Conservation (phyloP, 2,329 filamentous ascomycete species). For the Blastomyces silverae region DNA sequence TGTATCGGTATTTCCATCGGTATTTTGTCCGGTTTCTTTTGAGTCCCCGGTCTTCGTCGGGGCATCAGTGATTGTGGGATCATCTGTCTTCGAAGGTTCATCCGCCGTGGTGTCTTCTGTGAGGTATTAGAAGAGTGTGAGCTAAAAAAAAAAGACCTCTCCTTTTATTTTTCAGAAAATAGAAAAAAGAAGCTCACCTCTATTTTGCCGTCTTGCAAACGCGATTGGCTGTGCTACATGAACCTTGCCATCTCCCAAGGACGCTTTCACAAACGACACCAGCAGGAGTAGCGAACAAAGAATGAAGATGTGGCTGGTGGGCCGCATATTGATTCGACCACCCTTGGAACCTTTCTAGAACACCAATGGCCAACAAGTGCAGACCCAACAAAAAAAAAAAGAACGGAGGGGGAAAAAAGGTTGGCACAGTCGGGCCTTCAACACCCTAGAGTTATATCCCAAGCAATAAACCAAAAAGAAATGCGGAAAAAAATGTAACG, state of each 20-base stretch:
- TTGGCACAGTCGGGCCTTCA: not conserved
- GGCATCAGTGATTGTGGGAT: conserved; percentile 21
- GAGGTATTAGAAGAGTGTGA: not conserved
- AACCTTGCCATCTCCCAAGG: conserved; percentile 26
- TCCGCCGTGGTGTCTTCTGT: conserved; percentile 21
- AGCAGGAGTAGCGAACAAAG: conserved; percentile 33
- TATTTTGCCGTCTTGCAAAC: conserved; percentile 23
- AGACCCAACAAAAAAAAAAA: not conserved
- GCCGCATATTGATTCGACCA: conserved; percentile 30
- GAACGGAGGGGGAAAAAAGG: not conserved
- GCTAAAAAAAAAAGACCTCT: not conserved
- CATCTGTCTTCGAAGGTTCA: conserved; percentile 20
- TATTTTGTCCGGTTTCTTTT: conserved; percentile 18
- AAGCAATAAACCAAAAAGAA: not conserved
- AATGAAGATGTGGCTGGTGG: conserved; percentile 27
- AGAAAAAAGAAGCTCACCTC: conserved; percentile 22
- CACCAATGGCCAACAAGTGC: conserved; percentile 9
- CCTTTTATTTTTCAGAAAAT: not conserved
- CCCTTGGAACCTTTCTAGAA: conserved; percentile 11
- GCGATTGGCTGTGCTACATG: conserved; percentile 19
- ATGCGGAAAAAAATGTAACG: too few relatives aligned
- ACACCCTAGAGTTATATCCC: not conserved
- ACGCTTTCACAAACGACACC: conserved; percentile 29
- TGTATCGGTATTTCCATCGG: conserved; percentile 20
- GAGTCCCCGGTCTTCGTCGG: conserved; percentile 20